phyloP scores from a whole-genome alignment of 768 basidiomycete genomes.

The Filobasidium wieringae region DNA sequence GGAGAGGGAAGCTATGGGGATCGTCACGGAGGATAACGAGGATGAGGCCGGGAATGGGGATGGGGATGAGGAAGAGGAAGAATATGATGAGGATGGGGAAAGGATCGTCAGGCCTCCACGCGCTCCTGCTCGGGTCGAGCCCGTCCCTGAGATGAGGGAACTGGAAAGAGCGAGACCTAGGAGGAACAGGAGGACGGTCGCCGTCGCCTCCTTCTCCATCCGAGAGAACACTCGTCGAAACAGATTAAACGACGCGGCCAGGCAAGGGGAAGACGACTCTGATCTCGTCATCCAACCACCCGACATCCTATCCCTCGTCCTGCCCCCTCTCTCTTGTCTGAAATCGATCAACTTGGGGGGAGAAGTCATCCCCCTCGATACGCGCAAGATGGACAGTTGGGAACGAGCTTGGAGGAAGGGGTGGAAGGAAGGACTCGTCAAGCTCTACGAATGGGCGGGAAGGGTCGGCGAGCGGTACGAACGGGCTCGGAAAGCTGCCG shows the following conservation, averaged over 20 bases:
- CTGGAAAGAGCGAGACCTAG: not conserved
- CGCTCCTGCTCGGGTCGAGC: too few species aligned
- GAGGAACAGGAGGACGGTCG: conserved; percentile 29
- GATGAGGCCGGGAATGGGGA: not conserved
- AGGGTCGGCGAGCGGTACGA: conserved; percentile 36
- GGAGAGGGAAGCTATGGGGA: too few species aligned
- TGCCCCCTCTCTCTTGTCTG: conserved; percentile 34
- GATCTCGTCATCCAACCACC: conserved; percentile 22
- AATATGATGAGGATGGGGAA: conserved; percentile 8
- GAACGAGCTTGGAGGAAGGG: conserved; percentile 29
- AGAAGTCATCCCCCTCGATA: conserved; percentile 22
- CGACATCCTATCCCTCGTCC: conserved; percentile 29
- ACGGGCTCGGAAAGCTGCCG: conserved; percentile 29
- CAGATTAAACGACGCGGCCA: conserved; percentile 6
- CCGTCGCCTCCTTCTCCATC: conserved; percentile 34
- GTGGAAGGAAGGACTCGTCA: conserved; percentile 34
- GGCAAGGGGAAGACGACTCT: conserved; percentile 7
- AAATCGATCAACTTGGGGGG: conserved; percentile 35
- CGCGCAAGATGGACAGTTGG: conserved; percentile 27
- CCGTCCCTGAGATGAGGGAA: not conserved
- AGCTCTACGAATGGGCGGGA: conserved; percentile 32
- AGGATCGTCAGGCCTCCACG: not conserved
- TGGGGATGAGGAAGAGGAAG: conserved; percentile 3
- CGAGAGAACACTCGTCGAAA: conserved; percentile 26
- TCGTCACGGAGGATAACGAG: conserved; percentile 5